Evolutionary conservation across 2,329 filamentous ascomycete genomes (phyloP).

Genomic region (Phaeosphaeriaceae sp.): DNA sequence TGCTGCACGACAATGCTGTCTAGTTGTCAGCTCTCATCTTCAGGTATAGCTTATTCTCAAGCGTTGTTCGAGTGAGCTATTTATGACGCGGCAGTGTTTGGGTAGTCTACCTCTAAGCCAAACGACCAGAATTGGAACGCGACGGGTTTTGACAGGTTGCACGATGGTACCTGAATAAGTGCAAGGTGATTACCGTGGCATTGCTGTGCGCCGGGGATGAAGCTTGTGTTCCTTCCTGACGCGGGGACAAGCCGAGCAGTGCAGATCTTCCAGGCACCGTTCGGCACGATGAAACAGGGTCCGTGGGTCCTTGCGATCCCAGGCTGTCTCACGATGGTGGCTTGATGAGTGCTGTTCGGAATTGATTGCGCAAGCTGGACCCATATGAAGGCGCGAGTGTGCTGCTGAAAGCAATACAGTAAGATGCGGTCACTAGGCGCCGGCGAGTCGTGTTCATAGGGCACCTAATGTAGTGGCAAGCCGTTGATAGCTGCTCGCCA

Average conservation of each 20-base stretch:
- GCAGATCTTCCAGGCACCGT: conserved; percentile 17
- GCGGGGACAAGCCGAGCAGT: conserved; percentile 17
- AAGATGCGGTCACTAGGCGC: background rate
- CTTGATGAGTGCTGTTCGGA: conserved; percentile 9
- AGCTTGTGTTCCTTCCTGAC: conserved; percentile 13
- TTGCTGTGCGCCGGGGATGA: conserved; percentile 9
- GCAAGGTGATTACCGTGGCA: background rate
- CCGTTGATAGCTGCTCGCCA: background rate
- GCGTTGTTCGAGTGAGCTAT: background rate
- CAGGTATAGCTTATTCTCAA: background rate
- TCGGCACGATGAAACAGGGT: conserved; percentile 32
- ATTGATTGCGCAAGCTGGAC: conserved; percentile 4
- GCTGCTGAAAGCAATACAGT: background rate
- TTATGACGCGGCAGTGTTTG: background rate
- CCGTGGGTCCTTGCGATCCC: conserved; percentile 24
- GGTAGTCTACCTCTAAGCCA: background rate
- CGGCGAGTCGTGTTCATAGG: background rate
- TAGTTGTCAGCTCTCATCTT: background rate
- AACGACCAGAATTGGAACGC: background rate
- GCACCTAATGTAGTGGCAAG: background rate
- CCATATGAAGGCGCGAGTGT: background rate
- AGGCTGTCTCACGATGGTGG: conserved; percentile 28
- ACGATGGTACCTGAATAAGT: conserved; percentile 5
- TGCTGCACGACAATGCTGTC: background rate
- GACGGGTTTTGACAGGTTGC: conserved; percentile 1